Conservation (phyloP, 148 eudicot genomes). For the Chenopodium suecicum region DNA sequence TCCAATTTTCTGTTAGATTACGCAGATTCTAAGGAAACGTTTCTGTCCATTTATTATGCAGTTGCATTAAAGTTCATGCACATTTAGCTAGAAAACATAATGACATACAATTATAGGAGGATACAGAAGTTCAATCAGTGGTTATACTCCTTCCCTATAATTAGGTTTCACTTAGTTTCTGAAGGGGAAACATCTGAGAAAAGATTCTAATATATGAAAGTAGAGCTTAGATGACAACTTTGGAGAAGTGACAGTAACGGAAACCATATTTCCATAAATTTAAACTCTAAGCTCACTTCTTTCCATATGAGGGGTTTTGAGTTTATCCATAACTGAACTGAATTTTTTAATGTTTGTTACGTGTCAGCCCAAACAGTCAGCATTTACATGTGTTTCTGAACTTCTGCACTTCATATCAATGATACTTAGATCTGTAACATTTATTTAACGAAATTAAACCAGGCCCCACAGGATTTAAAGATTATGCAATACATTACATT, state of each 20-base stretch:
- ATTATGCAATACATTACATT: neutral
- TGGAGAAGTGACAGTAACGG: neutral
- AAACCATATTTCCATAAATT: neutral
- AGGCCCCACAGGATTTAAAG: neutral
- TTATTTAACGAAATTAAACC: neutral
- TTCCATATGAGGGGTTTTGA: neutral
- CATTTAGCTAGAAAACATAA: neutral
- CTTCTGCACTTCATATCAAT: neutral
- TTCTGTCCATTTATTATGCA: neutral
- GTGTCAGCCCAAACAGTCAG: neutral
- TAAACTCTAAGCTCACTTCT: neutral
- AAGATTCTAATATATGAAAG: neutral
- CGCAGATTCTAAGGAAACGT: neutral
- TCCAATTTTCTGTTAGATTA: neutral
- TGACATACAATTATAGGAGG: neutral
- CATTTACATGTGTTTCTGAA: neutral
- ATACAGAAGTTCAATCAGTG: neutral
- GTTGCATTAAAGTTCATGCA: neutral
- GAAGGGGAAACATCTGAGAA: neutral
- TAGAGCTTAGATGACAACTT: neutral
- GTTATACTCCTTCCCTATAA: neutral
- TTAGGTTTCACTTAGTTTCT: neutral
- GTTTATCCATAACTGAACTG: neutral
- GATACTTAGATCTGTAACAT: neutral
- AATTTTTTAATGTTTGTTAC: neutral